Conservation (phyloP, 2,329 filamentous ascomycete genomes). For the Beauveria scarabaeidicola region DNA sequence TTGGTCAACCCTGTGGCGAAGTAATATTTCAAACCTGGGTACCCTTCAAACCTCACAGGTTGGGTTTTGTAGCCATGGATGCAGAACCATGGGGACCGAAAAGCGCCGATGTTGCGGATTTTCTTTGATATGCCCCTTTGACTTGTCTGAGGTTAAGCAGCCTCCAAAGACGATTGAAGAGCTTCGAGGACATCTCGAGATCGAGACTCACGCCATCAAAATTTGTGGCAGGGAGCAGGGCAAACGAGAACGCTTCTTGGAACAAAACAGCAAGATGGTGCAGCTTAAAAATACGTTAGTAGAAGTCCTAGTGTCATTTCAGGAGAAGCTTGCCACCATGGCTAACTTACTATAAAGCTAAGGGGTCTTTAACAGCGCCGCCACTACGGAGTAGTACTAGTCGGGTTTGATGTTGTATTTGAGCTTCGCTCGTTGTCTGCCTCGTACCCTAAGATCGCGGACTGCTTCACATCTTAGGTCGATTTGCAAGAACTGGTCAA, state of each 20-base stretch:
- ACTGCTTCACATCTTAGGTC: background rate
- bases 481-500: slow-evolving; percentile 6
- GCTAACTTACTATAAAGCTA: too few relatives aligned
- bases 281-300: background rate
- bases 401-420: slow-evolving; percentile 3
- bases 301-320: background rate
- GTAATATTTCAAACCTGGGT: background rate
- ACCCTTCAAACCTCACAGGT: background rate
- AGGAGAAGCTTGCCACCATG: background rate
- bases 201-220: background rate
- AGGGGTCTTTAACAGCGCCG: background rate
- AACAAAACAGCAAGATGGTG: background rate
- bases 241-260: background rate
- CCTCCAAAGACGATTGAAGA: background rate
- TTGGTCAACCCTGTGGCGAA: background rate
- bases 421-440: background rate
- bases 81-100: background rate
- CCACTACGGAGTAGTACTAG: background rate
- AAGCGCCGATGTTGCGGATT: background rate
- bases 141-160: background rate
- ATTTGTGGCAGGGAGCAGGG: background rate
- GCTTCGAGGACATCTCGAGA: background rate
- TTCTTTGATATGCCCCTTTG: slow-evolving; percentile 1
- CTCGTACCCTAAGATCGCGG: background rate
- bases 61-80: background rate